phyloP scores from a whole-genome alignment of 2,329 filamentous ascomycete genomes.

The Penicillium sp. region DNA sequence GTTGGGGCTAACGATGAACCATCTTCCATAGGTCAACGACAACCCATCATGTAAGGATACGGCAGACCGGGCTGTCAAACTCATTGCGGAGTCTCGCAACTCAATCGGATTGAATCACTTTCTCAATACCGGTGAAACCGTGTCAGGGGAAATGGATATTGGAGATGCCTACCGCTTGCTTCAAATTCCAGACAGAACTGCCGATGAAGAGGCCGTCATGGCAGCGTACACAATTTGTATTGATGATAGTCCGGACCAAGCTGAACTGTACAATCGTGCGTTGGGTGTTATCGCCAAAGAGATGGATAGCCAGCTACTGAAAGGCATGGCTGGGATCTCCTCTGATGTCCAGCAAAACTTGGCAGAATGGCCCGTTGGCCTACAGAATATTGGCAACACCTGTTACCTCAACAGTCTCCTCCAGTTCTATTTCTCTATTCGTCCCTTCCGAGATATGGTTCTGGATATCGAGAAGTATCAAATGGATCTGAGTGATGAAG shows the following conservation, averaged over 20 bases:
- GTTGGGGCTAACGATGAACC: slow-evolving; percentile 1
- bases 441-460: slow-evolving; percentile 78
- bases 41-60: slow-evolving; percentile 54
- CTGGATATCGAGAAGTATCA: slow-evolving; percentile 73
- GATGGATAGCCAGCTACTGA: slow-evolving; percentile 44
- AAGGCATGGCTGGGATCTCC: slow-evolving; percentile 36
- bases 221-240: slow-evolving; percentile 53
- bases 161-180: slow-evolving; percentile 58
- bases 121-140: slow-evolving; percentile 56
- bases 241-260: slow-evolving; percentile 51
- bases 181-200: slow-evolving; percentile 56
- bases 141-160: slow-evolving; percentile 58
- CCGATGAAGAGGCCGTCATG: slow-evolving; percentile 56
- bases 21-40: slow-evolving; percentile 51
- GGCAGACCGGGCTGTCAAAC: slow-evolving; percentile 59
- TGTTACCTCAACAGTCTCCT: slow-evolving; percentile 97
- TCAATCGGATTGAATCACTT: slow-evolving; percentile 59
- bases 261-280: slow-evolving; percentile 52
- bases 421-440: slow-evolving; percentile 91
- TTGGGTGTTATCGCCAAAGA: slow-evolving; percentile 52
- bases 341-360: slow-evolving; percentile 37
- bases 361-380: slow-evolving; percentile 74
- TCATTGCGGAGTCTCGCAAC: slow-evolving; percentile 63
- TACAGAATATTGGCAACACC: slow-evolving; percentile 94
- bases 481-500: slow-evolving; percentile 65